Evolutionary conservation across 139 green algal species (phyloP).

Genomic region (Tetradesmus lagerheimii): DNA sequence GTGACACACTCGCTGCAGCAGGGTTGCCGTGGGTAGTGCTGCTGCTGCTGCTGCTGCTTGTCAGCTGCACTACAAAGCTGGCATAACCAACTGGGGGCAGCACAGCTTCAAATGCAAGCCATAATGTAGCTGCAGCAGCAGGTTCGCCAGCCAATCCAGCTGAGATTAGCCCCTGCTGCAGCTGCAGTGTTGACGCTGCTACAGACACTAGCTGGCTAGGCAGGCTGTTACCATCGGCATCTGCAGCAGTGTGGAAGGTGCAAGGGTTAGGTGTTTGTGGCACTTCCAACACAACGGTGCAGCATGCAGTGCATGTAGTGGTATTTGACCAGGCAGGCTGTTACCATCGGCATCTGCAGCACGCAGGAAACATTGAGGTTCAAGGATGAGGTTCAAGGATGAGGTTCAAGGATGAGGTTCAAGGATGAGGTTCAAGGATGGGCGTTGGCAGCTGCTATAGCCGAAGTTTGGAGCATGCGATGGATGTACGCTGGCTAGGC

Average conservation of each 20-base stretch:
- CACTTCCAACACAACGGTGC: not conserved
- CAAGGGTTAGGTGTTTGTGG: too few species aligned
- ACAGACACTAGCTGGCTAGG: slow-evolving; percentile 60
- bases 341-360: not conserved
- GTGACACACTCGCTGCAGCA: not conserved
- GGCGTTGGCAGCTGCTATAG: too few species aligned
- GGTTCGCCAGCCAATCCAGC: slow-evolving; percentile 31
- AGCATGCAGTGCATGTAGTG: too few species aligned
- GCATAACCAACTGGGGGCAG: slow-evolving; percentile 71
- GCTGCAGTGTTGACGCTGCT: slow-evolving; percentile 33
- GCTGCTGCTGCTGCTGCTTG: slow-evolving; percentile 27
- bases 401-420: too few species aligned
- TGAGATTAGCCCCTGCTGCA: slow-evolving; percentile 59
- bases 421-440: too few species aligned
- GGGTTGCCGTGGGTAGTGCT: not conserved
- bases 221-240: slow-evolving; percentile 53
- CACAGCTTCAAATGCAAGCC: slow-evolving; percentile 66
- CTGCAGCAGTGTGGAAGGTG: slow-evolving; percentile 55
- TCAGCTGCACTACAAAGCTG: slow-evolving; percentile 50
- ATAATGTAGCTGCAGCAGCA: slow-evolving; percentile 37
- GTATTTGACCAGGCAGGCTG: not conserved
- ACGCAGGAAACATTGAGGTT: too few species aligned
- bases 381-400: too few species aligned
- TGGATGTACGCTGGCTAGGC: too few species aligned
- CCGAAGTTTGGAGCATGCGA: too few species aligned